Conservation (phyloP, 805 yeast species). For the Candida ascalaphidarum region DNA sequence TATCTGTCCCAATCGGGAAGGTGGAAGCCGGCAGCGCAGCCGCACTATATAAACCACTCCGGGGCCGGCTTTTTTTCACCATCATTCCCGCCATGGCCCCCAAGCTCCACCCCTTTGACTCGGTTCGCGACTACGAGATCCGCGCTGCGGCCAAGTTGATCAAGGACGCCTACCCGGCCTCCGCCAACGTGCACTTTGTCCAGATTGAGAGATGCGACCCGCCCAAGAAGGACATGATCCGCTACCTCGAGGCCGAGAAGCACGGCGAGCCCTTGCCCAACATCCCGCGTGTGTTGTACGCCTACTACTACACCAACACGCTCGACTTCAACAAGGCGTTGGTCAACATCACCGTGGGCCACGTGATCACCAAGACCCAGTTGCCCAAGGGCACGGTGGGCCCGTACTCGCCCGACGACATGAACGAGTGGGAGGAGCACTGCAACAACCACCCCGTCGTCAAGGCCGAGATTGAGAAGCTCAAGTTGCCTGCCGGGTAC, state of each 20-base stretch:
- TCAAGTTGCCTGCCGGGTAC: constrained; percentile 51
- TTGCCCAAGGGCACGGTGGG: constrained; percentile 60
- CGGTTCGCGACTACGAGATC: constrained; percentile 51
- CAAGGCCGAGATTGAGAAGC: constrained; percentile 55
- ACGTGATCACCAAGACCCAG: constrained; percentile 46
- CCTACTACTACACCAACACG: constrained; percentile 54
- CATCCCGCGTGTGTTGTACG: constrained; percentile 64
- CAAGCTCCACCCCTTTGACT: constrained; percentile 47
- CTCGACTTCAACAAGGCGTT: constrained; percentile 59
- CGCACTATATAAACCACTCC: too few relatives aligned
- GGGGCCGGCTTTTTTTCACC: too few relatives aligned
- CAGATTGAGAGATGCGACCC: constrained; percentile 70
- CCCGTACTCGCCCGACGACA: constrained; percentile 63
- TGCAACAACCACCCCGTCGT: constrained; percentile 49
- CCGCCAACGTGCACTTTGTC: constrained; percentile 50
- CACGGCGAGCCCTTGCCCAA: constrained; percentile 37
- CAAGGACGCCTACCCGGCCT: constrained; percentile 47
- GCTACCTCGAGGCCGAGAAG: constrained; percentile 60
- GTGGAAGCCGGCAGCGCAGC: too few relatives aligned
- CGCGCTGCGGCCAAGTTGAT: constrained; percentile 49
- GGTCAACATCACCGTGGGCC: constrained; percentile 55
- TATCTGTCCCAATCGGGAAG: too few relatives aligned
- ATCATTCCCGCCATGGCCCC: constrained; percentile 3
- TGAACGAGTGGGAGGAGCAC: constrained; percentile 43
- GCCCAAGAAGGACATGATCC: constrained; percentile 64